Base-by-base conservation (phyloP, 2,329 filamentous ascomycete species). In the Graphium sp. region DNA sequence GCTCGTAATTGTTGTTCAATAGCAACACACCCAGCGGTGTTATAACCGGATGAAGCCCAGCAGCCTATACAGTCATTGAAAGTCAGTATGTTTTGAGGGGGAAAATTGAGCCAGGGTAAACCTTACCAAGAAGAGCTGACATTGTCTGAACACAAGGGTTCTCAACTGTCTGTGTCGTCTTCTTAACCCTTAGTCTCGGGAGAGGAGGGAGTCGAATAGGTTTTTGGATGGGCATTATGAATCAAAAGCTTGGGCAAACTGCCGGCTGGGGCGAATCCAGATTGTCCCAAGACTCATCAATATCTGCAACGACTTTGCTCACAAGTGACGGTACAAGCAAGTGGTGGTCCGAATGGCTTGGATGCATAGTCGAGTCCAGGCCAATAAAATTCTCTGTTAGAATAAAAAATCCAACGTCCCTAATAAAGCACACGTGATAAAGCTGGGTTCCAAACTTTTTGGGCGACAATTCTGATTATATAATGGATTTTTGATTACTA, bases 11-110 rank as follows among this genome's bases (percentile, higher is more conserved):
- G 59, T 32, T 60, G 59, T 50, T 76, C 71, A 38, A 76, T 46
- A 23, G 59, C 56, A 15, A 59, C 58, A 47, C 71, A 76, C 21
- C 68, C 69, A 9, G 60, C 46, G 5, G 64, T 58, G 47, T 56
- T 76, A 52, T 76, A 75, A 26, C 80, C 80, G 18, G 74, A 67
- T 3, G 80, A 85, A 2, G 81, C 81, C 81, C 81, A 89, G 54
- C 81, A 89, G 36, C 78, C 80, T 87, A 36, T 38, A 22, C 7
- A 13, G 15, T 21, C 4, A 22, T 7, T 13, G 11, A 11, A 26
- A 16, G 19, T n/a, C 9, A n/a, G 5, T n/a, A 6, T 7, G 1
- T 3, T 16, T n/a, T 22, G 7, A 12, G 16, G 11, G 20, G 14
- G 20, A 11, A 27, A 47, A 44, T 12, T 7, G 10, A 24, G 32